Base-by-base conservation (phyloP, 2,329 filamentous ascomycete species). In the Colletotrichum ledebouriae region DNA sequence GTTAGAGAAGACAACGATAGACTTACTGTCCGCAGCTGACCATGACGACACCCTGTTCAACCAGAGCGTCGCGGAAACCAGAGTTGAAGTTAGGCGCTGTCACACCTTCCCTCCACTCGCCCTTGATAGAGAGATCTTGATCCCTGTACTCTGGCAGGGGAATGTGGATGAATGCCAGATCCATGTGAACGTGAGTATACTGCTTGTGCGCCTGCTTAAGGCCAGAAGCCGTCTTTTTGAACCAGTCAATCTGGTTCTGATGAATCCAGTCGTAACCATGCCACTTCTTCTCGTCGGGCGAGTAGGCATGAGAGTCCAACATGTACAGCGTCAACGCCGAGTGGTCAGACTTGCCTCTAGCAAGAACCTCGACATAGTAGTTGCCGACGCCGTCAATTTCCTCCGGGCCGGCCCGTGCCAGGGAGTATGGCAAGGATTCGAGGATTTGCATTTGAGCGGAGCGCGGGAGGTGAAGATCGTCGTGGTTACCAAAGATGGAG, bases 181-280 rank as follows among this genome's bases (percentile, higher is more conserved):
- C 92, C 87, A 99, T 93, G 77, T 98, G 96, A 59, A 94, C 92
- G 75, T 96, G 93, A 0, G 92, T 93, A 79, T 98, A 99, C 74
- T 94, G 90, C 70, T 87, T 87, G 77, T 97, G 94, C 69, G 89
- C 88, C 74, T 90, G 89, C 80, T 93, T 93, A 53, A 98, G 81
- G 12, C 88, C 82, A 65, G 90, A 84, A 0, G 93, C 90, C 1
- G 93, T 97, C 71, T 88, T 86, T 72, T 89, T 90, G 83, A 99
- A 99, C 96, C 96, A 99, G 63, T 93, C 89, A 67, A 98, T 97
- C 79, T 99, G 96, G 73, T 88, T 94, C 50, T 90, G 90, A 81
- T 98, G 98, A 76, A 99, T 83, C 96, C 96, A 99, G 80, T 98
- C 95, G 77, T 99, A 99, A 55, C 96, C 96, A n/a, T 89, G 88